Evolutionary conservation across 2,329 filamentous ascomycete genomes (phyloP).

Genomic region (Hypocrella siamensis): DNA sequence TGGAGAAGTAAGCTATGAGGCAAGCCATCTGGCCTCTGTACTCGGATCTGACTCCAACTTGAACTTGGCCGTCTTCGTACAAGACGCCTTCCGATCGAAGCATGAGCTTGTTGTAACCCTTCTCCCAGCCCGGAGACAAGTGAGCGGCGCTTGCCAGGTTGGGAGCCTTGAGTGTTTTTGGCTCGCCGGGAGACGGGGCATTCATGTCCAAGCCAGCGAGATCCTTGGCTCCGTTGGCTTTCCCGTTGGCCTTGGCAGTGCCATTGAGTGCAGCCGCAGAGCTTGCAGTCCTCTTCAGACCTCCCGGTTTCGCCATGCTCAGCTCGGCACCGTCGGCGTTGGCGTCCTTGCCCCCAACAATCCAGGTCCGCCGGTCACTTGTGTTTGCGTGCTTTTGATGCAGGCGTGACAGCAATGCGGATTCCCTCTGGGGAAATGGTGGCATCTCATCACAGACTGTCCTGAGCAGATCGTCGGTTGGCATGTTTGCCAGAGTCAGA

Average conservation of each 20-base stretch:
- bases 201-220: conserved; percentile 72
- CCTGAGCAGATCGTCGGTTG: conserved; percentile 78
- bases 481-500: conserved; percentile 66
- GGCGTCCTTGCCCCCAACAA: conserved; percentile 91
- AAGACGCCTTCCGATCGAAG: conserved; percentile 72
- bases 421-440: conserved; percentile 87
- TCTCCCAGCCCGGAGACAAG: conserved; percentile 86
- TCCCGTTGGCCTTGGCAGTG: conserved; percentile 25
- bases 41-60: conserved; percentile 82
- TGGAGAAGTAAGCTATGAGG: conserved; percentile 88
- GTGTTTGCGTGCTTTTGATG: conserved; percentile 90
- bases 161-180: conserved; percentile 47
- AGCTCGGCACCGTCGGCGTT: conserved; percentile 71
- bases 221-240: conserved; percentile 40
- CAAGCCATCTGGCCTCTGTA: conserved; percentile 93
- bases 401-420: conserved; percentile 75
- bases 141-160: conserved; percentile 89
- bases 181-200: conserved; percentile 37
- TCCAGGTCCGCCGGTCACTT: conserved; percentile 92
- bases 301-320: conserved; percentile 62
- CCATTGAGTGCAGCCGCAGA: conserved; percentile 30
- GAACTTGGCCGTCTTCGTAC: conserved; percentile 89
- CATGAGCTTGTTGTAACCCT: conserved; percentile 71
- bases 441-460: conserved; percentile 99
- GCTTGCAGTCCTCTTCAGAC: conserved; percentile 77